Conservation (phyloP, 2,329 filamentous ascomycete species). For the Nemania sp. region DNA sequence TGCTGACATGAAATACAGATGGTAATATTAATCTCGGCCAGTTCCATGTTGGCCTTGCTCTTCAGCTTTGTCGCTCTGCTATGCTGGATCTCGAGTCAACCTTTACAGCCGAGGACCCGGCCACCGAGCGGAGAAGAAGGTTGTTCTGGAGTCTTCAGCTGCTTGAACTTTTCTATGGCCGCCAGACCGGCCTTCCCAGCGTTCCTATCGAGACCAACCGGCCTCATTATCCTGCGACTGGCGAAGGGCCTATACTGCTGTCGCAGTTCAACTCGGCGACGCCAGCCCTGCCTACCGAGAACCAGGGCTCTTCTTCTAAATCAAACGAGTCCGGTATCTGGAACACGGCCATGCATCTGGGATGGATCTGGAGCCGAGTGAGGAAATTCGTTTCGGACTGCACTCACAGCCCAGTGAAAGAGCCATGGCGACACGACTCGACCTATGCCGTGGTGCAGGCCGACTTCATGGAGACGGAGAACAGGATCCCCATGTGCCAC, state of each 20-base stretch:
- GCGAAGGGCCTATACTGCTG: conserved; percentile 17
- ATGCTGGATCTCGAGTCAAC: conserved; percentile 26
- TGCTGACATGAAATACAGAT: conserved; percentile 18
- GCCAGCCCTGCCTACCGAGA: conserved; percentile 20
- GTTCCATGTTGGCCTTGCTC: conserved; percentile 26
- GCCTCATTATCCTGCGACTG: conserved; percentile 17
- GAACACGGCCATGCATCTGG: conserved; percentile 24
- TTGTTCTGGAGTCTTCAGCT: conserved; percentile 28
- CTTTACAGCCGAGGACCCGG: conserved; percentile 16
- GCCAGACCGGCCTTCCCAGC: conserved; percentile 21
- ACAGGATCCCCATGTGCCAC: conserved; percentile 28
- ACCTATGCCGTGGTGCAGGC: conserved; percentile 27
- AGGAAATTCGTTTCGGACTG: conserved; percentile 28
- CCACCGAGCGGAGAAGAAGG: conserved; percentile 22
- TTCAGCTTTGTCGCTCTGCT: conserved; percentile 26
- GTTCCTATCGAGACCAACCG: conserved; percentile 15
- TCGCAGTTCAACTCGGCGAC: conserved; percentile 17
- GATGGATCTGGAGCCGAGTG: conserved; percentile 28
- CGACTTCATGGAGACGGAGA: conserved; percentile 28
- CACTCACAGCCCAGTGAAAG: conserved; percentile 25
- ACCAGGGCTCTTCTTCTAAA: conserved; percentile 14
- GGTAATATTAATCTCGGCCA: conserved; percentile 27
- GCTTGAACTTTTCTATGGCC: conserved; percentile 26
- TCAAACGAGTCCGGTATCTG: conserved; percentile 24
- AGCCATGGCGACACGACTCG: conserved; percentile 27